Conservation (phyloP, 2,329 filamentous ascomycete species). For the Venturia asperata region DNA sequence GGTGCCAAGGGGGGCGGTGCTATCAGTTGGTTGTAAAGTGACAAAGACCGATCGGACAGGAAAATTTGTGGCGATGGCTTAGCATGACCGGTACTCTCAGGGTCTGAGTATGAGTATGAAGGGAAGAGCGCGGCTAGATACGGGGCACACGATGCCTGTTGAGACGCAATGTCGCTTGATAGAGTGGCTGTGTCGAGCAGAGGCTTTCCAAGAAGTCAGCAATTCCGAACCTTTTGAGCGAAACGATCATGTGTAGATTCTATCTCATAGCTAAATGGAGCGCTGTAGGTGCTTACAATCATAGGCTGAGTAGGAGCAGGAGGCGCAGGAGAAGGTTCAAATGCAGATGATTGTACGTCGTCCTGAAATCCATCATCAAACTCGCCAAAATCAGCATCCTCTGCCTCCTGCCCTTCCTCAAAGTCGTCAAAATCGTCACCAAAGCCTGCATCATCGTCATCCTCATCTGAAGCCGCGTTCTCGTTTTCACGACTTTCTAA, state of each 20-base stretch:
- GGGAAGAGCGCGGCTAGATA: slow-evolving; percentile 62
- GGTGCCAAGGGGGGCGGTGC: slow-evolving; percentile 90
- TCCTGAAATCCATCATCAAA: slow-evolving; percentile 37
- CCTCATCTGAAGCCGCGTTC: slow-evolving; percentile 34
- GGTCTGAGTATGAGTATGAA: slow-evolving; percentile 40
- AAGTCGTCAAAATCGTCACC: slow-evolving; percentile 63
- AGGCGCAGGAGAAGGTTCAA: slow-evolving; percentile 24
- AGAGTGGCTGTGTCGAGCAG: slow-evolving; percentile 62
- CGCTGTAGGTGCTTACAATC: slow-evolving; percentile 40
- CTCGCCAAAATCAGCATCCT: slow-evolving; percentile 45
- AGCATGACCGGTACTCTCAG: slow-evolving; percentile 25
- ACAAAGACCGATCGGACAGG: slow-evolving; percentile 76
- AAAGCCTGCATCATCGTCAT: slow-evolving; percentile 63
- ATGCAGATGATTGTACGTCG: slow-evolving; percentile 29
- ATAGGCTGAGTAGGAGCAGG: slow-evolving; percentile 37
- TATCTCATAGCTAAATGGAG: slow-evolving; percentile 19
- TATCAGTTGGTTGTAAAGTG: slow-evolving; percentile 92
- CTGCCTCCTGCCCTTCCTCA: slow-evolving; percentile 43
- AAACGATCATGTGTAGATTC: slow-evolving; percentile 12
- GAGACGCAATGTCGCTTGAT: slow-evolving; percentile 42
- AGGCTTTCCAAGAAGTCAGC: slow-evolving; percentile 40
- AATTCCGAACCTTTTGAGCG: not conserved
- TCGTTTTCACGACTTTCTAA: slow-evolving; percentile 20
- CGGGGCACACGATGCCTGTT: slow-evolving; percentile 52
- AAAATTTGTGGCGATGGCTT: slow-evolving; percentile 47